Conservation (phyloP, 352 stramenopile genomes). For the Phytophthora boehmeriae region DNA sequence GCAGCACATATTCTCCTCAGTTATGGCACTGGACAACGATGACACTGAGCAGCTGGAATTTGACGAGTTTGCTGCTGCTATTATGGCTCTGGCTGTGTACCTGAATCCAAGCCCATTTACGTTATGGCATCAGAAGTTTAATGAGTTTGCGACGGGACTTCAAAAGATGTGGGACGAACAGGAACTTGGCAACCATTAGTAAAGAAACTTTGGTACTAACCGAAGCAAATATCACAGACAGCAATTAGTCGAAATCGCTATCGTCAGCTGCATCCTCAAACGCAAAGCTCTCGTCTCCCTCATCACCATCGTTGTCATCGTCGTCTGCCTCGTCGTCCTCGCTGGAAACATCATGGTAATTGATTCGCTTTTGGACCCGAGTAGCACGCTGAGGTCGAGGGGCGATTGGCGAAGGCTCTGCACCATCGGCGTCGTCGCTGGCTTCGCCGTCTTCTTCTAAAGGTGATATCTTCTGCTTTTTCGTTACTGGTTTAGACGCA, state of each 20-base stretch:
- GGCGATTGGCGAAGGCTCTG: slow-evolving; percentile 23
- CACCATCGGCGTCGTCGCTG: slow-evolving; percentile 27
- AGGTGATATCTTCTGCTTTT: slow-evolving; percentile 29
- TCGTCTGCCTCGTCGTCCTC: slow-evolving; percentile 73
- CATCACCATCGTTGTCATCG: slow-evolving; percentile 32
- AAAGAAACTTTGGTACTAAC: not conserved
- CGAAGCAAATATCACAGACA: no score
- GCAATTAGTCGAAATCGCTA: slow-evolving; percentile 56
- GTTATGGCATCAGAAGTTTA: slow-evolving; percentile 59
- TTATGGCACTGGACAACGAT: slow-evolving; percentile 60
- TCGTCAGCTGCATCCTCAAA: slow-evolving; percentile 58
- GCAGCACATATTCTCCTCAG: slow-evolving; percentile 45
- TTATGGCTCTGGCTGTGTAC: slow-evolving; percentile 53
- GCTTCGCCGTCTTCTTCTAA: slow-evolving; percentile 33
- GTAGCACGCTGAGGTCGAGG: slow-evolving; percentile 40
- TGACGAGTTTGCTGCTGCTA: slow-evolving; percentile 57
- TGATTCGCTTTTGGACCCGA: slow-evolving; percentile 49
- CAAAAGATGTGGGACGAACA: slow-evolving; percentile 8
- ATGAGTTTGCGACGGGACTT: slow-evolving; percentile 45
- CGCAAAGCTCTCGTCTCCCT: slow-evolving; percentile 56
- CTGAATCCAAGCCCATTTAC: slow-evolving; percentile 54
- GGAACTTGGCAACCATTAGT: not conserved
- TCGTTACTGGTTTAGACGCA: slow-evolving; percentile 30
- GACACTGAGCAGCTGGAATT: slow-evolving; percentile 64
- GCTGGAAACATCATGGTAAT: slow-evolving; percentile 61